phyloP scores from a whole-genome alignment of 257 asterid species.

The Solanum dulcamara region DNA sequence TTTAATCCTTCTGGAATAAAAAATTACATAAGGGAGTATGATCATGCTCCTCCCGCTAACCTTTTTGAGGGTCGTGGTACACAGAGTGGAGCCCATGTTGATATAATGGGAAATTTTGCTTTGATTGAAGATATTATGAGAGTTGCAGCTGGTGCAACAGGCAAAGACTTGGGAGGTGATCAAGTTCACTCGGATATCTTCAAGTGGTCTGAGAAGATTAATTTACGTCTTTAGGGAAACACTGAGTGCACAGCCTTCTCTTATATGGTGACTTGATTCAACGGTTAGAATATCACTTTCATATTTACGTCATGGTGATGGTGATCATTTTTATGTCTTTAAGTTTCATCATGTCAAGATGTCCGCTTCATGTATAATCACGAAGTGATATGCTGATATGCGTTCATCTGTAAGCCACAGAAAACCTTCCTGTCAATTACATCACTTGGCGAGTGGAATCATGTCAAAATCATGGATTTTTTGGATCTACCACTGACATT shows the following conservation, averaged over 20 bases:
- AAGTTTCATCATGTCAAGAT: neutral
- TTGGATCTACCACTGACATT: neutral
- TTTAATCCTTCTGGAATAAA: slow-evolving; percentile 69
- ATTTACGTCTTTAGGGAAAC: slow-evolving; percentile 28
- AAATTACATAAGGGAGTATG: slow-evolving; percentile 52
- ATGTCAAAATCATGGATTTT: neutral
- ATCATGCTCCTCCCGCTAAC: slow-evolving; percentile 69
- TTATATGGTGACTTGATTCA: neutral
- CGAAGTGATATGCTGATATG: neutral
- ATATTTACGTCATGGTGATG: neutral
- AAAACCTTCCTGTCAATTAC: neutral
- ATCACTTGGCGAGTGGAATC: neutral
- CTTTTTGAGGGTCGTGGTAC: slow-evolving; percentile 85
- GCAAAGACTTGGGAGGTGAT: slow-evolving; percentile 74
- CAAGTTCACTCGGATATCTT: slow-evolving; percentile 54
- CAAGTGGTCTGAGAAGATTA: slow-evolving; percentile 71
- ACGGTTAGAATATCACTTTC: neutral
- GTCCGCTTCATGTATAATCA: neutral
- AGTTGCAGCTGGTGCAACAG: slow-evolving; percentile 65
- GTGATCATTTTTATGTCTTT: neutral
- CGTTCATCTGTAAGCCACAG: neutral
- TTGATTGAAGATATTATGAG: slow-evolving; percentile 65
- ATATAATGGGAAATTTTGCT: slow-evolving; percentile 80
- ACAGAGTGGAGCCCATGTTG: slow-evolving; percentile 90
- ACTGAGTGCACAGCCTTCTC: neutral